These are phyloP conservation scores for Yamadazyma friedrichii DNA, from an alignment of 1,139 yeast species.

Conservation along the genomic window DNA sequence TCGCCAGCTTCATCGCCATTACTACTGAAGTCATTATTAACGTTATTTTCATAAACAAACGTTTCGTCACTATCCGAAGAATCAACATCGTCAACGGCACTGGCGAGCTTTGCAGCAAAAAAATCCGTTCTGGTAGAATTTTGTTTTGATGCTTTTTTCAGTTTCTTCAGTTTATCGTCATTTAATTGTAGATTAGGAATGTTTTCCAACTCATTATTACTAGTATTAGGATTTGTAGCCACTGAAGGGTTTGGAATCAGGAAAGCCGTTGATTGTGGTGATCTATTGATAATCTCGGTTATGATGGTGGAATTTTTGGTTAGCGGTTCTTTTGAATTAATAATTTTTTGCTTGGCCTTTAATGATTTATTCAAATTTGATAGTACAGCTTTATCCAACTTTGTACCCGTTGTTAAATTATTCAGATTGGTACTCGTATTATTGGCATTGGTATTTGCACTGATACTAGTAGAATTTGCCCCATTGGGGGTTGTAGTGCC, in stretches of 20 bases:
- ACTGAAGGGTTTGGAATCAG: slow-evolving; percentile 14
- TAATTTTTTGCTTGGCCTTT: slow-evolving; percentile 42
- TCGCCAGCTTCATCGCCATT: slow-evolving; percentile 5
- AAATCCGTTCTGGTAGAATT: slow-evolving; percentile 74
- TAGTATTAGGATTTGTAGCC: slow-evolving; percentile 1
- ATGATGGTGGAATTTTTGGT: slow-evolving; percentile 35
- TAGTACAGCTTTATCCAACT: slow-evolving; percentile 31
- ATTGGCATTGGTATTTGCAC: not conserved
- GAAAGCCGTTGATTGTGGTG: slow-evolving; percentile 30
- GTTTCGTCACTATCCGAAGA: slow-evolving; percentile 90
- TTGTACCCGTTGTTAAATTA: slow-evolving; percentile 3
- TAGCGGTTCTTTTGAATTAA: slow-evolving; percentile 36
- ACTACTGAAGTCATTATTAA: slow-evolving; percentile 10
- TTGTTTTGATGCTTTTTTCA: slow-evolving; percentile 26
- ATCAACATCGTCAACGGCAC: slow-evolving; percentile 89
- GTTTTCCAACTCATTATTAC: slow-evolving; percentile 10
- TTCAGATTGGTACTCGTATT: not conserved
- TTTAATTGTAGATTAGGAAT: slow-evolving; percentile 15
- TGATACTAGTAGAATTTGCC: no score
- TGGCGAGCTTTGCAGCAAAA: slow-evolving; percentile 90
- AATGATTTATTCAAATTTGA: slow-evolving; percentile 39
- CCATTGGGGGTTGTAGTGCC: no score
- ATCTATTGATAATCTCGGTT: slow-evolving; percentile 34
- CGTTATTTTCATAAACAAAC: slow-evolving; percentile 76
- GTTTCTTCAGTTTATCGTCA: slow-evolving; percentile 11